phyloP scores from a whole-genome alignment of 805 yeast genomes.

The Sugiyamaella valdiviana region DNA sequence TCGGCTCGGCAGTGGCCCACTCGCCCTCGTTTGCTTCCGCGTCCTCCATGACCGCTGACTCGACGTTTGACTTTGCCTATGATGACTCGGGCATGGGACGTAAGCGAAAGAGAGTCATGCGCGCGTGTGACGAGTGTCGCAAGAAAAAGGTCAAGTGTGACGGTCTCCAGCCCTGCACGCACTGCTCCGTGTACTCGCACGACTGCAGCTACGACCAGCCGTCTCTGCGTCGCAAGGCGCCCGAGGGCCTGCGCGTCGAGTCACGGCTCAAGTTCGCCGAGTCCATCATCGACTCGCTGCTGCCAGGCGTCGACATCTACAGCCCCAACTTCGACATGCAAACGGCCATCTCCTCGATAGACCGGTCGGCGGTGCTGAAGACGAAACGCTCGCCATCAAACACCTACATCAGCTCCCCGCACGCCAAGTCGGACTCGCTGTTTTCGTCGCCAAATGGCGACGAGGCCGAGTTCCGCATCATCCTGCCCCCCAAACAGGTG shows the following conservation, averaged over 20 bases:
- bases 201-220: constrained; percentile 81
- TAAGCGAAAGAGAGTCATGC: constrained; percentile 58
- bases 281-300: constrained; percentile 30
- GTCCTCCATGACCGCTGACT: neutral
- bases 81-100: neutral
- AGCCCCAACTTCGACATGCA: constrained; percentile 9
- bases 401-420: neutral
- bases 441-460: constrained; percentile 17
- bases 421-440: constrained; percentile 4
- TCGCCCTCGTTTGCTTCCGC: neutral
- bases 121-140: constrained; percentile 74
- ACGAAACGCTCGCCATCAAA: constrained; percentile 1
- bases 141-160: constrained; percentile 75
- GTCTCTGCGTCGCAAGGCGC: constrained; percentile 44
- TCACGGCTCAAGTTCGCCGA: constrained; percentile 33
- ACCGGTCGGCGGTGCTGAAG: neutral
- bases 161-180: constrained; percentile 71
- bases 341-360: constrained; percentile 2
- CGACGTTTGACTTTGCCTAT: neutral
- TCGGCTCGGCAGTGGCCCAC: neutral
- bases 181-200: constrained; percentile 81
- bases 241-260: constrained; percentile 32
- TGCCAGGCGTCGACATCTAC: constrained; percentile 36
- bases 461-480: constrained; percentile 49
- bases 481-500: constrained; percentile 67